Evolutionary conservation across 139 green algal species (phyloP).

Genomic region (Astrephomene gubernaculifera): DNA sequence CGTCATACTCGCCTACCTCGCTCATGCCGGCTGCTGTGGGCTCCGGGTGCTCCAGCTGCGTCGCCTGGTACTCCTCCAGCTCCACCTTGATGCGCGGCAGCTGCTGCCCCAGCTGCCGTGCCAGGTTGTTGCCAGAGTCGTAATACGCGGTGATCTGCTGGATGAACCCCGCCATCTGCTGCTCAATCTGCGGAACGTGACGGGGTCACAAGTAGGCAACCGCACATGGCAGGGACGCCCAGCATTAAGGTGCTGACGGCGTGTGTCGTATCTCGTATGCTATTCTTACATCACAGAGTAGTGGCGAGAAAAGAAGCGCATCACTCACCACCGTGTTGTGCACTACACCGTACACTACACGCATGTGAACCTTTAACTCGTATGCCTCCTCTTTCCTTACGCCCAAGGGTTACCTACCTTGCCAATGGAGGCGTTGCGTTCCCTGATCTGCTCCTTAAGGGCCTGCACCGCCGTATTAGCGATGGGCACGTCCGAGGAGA

Average conservation of each 20-base stretch:
- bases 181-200: not conserved
- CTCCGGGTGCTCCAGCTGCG: not conserved
- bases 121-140: not conserved
- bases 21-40: not conserved
- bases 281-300: too few species aligned
- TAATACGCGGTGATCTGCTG: conserved; percentile 5
- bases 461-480: not conserved
- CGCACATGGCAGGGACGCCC: too few species aligned
- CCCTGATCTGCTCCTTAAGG: conserved; percentile 31
- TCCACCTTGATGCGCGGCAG: conserved; percentile 27
- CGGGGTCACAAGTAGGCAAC: too few species aligned
- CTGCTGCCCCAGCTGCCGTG: conserved; percentile 9
- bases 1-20: conserved; percentile 5
- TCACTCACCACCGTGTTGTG: too few species aligned
- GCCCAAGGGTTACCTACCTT: conserved; percentile 1
- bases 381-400: too few species aligned
- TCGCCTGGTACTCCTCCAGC: conserved; percentile 9
- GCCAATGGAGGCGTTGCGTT: not conserved
- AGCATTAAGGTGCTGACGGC: too few species aligned
- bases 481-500: conserved; percentile 1
- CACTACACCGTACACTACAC: too few species aligned
- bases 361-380: too few species aligned
- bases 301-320: too few species aligned
- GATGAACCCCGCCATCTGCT: conserved; percentile 4
- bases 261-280: too few species aligned